phyloP scores from a whole-genome alignment of 306 rosid genomes.

The Cucurbita argyrosperma region DNA sequence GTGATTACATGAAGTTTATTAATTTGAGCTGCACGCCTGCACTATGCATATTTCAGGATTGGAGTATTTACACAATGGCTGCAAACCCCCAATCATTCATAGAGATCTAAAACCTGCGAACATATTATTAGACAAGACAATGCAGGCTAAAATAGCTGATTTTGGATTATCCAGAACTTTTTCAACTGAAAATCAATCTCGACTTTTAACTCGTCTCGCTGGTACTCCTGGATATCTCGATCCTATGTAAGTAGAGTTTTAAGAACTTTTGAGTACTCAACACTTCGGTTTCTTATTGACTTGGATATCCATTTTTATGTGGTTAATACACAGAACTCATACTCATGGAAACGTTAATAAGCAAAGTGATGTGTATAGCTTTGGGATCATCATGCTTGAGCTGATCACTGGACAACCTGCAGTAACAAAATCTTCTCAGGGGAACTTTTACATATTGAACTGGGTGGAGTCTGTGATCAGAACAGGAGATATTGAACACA shows the following conservation, averaged over 20 bases:
- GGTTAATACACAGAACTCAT: too few species aligned
- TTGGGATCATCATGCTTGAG: conserved; percentile 23
- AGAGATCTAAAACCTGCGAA: conserved; percentile 45
- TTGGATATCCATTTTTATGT: too few species aligned
- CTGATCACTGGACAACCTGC: conserved; percentile 10
- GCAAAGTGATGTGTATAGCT: conserved; percentile 18
- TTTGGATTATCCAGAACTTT: conserved; percentile 31
- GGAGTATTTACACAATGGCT: conserved; percentile 31
- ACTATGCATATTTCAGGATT: conserved; percentile 9
- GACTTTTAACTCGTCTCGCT: conserved; percentile 16
- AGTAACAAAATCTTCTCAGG: neutral
- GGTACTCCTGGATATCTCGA: conserved; percentile 32
- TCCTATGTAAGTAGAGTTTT: conserved; percentile 23
- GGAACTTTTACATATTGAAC: conserved; percentile 4
- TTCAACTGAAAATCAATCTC: conserved; percentile 11
- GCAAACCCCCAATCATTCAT: conserved; percentile 19
- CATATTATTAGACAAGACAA: conserved; percentile 22
- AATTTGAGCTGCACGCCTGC: too few species aligned
- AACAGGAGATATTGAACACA: conserved; percentile 9
- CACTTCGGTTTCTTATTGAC: too few species aligned
- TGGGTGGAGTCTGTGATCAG: conserved; percentile 13
- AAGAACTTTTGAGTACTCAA: too few species aligned
- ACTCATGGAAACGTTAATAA: too few species aligned
- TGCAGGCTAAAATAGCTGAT: conserved; percentile 32
- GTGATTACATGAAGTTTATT: too few species aligned